Percentiles rank a stretch among this genome's conserved stretches.
These are phyloP conservation scores for Brasilioporus rufonigricans DNA, from an alignment of 768 basidiomycete genomes.

Conservation along the genomic window DNA sequence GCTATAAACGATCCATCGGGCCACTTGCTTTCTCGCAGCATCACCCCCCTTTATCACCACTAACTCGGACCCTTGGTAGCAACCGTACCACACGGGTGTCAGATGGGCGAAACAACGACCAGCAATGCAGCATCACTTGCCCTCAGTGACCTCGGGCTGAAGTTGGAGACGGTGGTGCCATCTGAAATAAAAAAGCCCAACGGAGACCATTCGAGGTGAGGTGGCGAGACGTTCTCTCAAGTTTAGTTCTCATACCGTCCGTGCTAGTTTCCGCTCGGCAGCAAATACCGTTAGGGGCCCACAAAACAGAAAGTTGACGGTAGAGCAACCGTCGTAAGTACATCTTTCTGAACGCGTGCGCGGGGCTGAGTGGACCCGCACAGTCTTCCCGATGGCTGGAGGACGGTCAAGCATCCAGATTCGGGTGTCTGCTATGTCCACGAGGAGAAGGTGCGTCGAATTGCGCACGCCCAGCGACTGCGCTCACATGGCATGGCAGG, in stretches of 20 bases:
- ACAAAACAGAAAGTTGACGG: not conserved
- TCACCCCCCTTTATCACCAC: not conserved
- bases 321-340: conserved; percentile 9
- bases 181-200: conserved; percentile 9
- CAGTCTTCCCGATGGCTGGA: conserved; percentile 27
- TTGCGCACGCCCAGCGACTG: not conserved
- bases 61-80: no score
- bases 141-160: not conserved
- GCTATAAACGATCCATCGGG: not conserved
- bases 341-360: no score
- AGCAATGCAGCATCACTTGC: not conserved
- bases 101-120: conserved; percentile 3
- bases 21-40: not conserved
- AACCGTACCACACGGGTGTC: not conserved
- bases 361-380: not conserved
- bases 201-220: conserved; percentile 11
- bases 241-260: not conserved
- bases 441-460: conserved; percentile 19
- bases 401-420: conserved; percentile 30
- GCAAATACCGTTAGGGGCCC: conserved; percentile 19
- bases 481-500: conserved; percentile 1
- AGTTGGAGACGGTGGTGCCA: conserved; percentile 15
- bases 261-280: not conserved
- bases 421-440: conserved; percentile 32
- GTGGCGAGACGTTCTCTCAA: not conserved